Evolutionary conservation across 768 basidiomycete species (phyloP).

Genomic region (Exidia glandulosa): DNA sequence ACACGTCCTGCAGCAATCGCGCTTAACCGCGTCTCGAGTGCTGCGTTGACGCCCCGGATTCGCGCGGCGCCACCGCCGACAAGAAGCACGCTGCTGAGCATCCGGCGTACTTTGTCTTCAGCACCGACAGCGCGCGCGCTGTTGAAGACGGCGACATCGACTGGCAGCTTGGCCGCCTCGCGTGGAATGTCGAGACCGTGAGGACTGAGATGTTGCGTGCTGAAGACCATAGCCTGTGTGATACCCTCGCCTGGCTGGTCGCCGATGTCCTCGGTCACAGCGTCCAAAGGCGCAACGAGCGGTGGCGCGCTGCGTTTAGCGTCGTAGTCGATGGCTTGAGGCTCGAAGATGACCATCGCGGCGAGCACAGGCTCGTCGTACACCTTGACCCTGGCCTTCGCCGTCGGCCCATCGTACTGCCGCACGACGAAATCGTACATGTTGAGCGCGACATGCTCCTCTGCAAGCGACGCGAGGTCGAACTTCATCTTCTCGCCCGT

Average conservation of each 20-base stretch:
- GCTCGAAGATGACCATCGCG: conserved; percentile 93
- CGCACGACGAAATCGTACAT: conserved; percentile 85
- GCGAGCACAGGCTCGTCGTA: conserved; percentile 95
- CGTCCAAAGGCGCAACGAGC: conserved; percentile 8
- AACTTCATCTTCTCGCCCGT: conserved; percentile 88
- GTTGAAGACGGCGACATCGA: conserved; percentile 90
- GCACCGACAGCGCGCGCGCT: conserved; percentile 79
- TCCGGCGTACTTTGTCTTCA: conserved; percentile 83
- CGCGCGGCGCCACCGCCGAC: conserved; percentile 71
- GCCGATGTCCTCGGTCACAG: conserved; percentile 21
- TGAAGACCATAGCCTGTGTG: conserved; percentile 88
- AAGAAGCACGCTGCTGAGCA: conserved; percentile 77
- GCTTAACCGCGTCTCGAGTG: conserved; percentile 73
- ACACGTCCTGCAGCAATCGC: not conserved
- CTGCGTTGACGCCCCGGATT: conserved; percentile 74
- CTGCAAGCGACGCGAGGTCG: conserved; percentile 72
- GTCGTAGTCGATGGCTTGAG: conserved; percentile 84
- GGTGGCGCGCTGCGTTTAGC: conserved; percentile 42
- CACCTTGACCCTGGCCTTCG: conserved; percentile 81
- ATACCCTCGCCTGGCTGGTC: conserved; percentile 26
- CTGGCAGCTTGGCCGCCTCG: conserved; percentile 81
- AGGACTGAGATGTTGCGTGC: conserved; percentile 69
- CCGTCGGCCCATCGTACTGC: conserved; percentile 57
- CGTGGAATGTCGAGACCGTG: conserved; percentile 50
- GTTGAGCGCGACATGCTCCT: conserved; percentile 85